Evolutionary conservation across 2,329 filamentous ascomycete genomes (phyloP), one percentile per base, ranked within the genome.

Genomic region (Exophiala xenobiotica): DNA sequence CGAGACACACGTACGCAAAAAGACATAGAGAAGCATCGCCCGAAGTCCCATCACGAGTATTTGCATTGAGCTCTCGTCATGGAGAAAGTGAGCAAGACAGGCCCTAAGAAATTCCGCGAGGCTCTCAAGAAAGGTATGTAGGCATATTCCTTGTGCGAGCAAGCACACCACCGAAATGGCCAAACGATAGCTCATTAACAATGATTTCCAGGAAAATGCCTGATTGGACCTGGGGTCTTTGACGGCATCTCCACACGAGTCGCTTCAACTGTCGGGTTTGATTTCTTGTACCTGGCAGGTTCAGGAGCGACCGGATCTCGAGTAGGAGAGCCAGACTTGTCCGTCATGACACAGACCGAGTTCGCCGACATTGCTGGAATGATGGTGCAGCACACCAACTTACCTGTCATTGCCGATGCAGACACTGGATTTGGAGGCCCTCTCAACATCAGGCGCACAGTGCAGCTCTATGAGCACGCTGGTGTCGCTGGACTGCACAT

Each of bases 401-500:
- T 76, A 0, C 75, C 74, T 0, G 60, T 77, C 18, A 65, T 77
- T 56, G 73, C 67, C 0, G 74, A 77, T 56, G 74, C 71, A 0
- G 73, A 77, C 51, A 76, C 74, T 0, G 74, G 74, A 3, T 76
- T 76, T 44, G 74, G 74, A 4, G 69, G 71, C 35, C 71, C 74
- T 3, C 72, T 75, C 69, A 76, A 75, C 37, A 73, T 76, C 1
- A 67, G 66, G 33, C 56, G 73, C 8, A 75, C 74, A 0, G 74
- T 77, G 2, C 67, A 75, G 56, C 66, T 64, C 5, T 76, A 70
- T 56, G 73, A 73, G 0, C 56, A 63, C 2, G 73, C 73, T 1
- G 72, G 66, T 0, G 66, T 66, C 1, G 67, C 67, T 2, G 67
- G 68, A 0, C 51, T 68, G 6, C 69, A 68, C 70, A 74, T 77